Percentiles rank a stretch among this genome's conserved stretches.
These are phyloP conservation scores for Phaeosphaeriaceae sp. DNA, from an alignment of 2,329 filamentous ascomycete genomes.

Conservation along the genomic window DNA sequence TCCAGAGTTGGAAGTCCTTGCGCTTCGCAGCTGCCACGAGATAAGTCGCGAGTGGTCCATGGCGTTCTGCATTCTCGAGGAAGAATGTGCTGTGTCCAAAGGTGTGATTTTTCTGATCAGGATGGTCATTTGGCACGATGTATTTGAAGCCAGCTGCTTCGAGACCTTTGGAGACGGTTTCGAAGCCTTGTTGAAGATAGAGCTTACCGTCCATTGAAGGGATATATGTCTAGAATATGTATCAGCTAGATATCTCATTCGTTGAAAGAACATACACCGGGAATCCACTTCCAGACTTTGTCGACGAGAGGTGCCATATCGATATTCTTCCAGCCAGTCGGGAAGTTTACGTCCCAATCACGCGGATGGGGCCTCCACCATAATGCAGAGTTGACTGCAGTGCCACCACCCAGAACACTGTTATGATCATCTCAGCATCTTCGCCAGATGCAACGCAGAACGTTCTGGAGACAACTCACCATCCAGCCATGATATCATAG, in stretches of 20 bases:
- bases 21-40: slow-evolving; percentile 66
- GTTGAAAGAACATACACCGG: slow-evolving; percentile 41
- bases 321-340: slow-evolving; percentile 69
- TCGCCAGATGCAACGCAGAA: not conserved
- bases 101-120: slow-evolving; percentile 69
- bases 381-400: slow-evolving; percentile 71
- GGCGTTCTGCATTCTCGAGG: slow-evolving; percentile 69
- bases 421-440: not conserved
- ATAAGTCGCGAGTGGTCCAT: slow-evolving; percentile 74
- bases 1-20: slow-evolving; percentile 70
- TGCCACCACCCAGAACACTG: slow-evolving; percentile 68
- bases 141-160: slow-evolving; percentile 66
- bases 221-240: slow-evolving; percentile 60
- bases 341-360: slow-evolving; percentile 77
- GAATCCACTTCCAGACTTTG: slow-evolving; percentile 71
- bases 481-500: slow-evolving; percentile 73
- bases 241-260: too few species aligned
- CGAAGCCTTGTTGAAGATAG: slow-evolving; percentile 70
- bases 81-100: slow-evolving; percentile 68
- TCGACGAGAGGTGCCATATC: slow-evolving; percentile 66
- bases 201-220: slow-evolving; percentile 71
- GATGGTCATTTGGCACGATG: slow-evolving; percentile 66
- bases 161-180: slow-evolving; percentile 66
- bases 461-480: slow-evolving; percentile 38
- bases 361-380: slow-evolving; percentile 69